Conservation (phyloP, 768 basidiomycete species). For the Lactarius sp. region DNA sequence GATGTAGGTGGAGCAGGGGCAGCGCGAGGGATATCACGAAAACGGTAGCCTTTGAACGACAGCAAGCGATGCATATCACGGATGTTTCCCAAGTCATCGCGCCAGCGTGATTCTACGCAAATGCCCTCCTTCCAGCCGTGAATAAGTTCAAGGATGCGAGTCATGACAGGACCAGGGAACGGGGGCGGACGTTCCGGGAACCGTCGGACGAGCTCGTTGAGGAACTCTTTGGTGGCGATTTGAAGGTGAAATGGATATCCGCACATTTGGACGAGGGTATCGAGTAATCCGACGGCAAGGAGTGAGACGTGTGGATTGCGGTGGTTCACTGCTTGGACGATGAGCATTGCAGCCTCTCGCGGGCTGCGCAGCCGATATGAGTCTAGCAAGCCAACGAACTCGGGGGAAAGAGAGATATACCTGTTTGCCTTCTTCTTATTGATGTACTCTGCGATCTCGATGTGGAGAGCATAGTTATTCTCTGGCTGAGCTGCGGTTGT, state of each 20-base stretch:
- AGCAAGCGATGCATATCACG: constrained; percentile 95
- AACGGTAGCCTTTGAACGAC: constrained; percentile 88
- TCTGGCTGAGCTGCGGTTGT: constrained; percentile 84
- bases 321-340: constrained; percentile 83
- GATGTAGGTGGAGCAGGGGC: constrained; percentile 38
- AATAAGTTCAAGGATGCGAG: constrained; percentile 87
- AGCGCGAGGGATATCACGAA: constrained; percentile 47
- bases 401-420: constrained; percentile 43
- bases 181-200: constrained; percentile 98
- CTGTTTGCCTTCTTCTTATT: constrained; percentile 95
- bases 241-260: constrained; percentile 98
- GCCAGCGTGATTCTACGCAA: constrained; percentile 84
- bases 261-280: constrained; percentile 90
- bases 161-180: constrained; percentile 93
- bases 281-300: constrained; percentile 79
- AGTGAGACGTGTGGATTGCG: constrained; percentile 89
- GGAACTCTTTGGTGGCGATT: constrained; percentile 93
- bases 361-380: constrained; percentile 47
- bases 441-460: constrained; percentile 92
- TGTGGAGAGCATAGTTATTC: constrained; percentile 86
- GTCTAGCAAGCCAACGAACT: background rate
- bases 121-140: constrained; percentile 94
- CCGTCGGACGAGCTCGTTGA: constrained; percentile 95
- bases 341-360: constrained; percentile 83
- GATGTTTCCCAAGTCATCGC: constrained; percentile 95